These are phyloP conservation scores for Fusarium graminum DNA, from an alignment of 2,329 filamentous ascomycete species.

Conservation along the genomic window DNA sequence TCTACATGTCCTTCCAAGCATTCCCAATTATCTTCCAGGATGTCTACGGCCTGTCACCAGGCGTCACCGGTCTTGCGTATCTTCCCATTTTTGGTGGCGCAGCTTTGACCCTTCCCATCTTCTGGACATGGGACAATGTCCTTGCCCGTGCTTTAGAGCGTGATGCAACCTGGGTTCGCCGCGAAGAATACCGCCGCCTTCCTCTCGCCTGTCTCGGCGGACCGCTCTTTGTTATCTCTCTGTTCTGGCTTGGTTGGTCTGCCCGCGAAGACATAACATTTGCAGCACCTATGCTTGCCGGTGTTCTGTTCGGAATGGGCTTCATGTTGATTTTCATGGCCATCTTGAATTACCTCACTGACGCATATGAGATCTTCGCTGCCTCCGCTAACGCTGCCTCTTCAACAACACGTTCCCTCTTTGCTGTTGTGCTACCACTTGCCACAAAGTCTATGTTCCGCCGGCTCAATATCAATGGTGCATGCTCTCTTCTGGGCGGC, in stretches of 20 bases:
- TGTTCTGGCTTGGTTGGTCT: conserved; percentile 75
- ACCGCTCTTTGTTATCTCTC: conserved; percentile 68
- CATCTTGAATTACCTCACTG: conserved; percentile 73
- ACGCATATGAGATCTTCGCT: conserved; percentile 76
- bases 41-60: conserved; percentile 73
- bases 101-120: conserved; percentile 69
- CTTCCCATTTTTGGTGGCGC: conserved; percentile 76
- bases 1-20: conserved; percentile 81
- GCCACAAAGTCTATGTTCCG: conserved; percentile 65
- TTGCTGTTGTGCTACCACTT: conserved; percentile 78
- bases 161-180: conserved; percentile 68
- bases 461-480: conserved; percentile 61
- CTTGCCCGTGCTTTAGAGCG: conserved; percentile 65
- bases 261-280: conserved; percentile 63
- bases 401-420: conserved; percentile 94
- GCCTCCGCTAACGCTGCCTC: conserved; percentile 83
- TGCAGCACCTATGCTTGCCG: conserved; percentile 69
- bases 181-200: conserved; percentile 76
- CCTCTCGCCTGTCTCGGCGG: conserved; percentile 79
- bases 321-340: conserved; percentile 75
- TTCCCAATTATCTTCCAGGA: conserved; percentile 77
- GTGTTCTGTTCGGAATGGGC: conserved; percentile 71
- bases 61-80: conserved; percentile 75
- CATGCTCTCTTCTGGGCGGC: conserved; percentile 66
- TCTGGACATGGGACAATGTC: conserved; percentile 73